Base-by-base conservation (phyloP, 2,329 filamentous ascomycete species). In the Sarocladium brachiariae region DNA sequence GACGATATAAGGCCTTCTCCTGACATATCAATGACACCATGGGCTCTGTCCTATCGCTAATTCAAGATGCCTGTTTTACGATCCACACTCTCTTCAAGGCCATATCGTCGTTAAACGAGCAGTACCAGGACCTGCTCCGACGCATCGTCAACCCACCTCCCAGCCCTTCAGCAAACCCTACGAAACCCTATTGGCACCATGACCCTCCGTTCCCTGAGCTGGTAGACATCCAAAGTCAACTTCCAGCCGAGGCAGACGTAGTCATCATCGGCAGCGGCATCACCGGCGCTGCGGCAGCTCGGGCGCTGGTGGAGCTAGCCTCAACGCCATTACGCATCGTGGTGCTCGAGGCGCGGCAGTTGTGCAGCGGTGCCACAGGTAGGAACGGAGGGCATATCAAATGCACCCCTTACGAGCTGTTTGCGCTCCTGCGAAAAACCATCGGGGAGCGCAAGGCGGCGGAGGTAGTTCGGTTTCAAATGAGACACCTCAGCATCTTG, bases 401-500 rank as follows among this genome's bases (percentile, higher is more conserved):
- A 58, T 60, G 65, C 23, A 61, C 63, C 2, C 70, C 73, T 2
- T 69, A 75, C 52, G 66, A 70, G 49, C 60, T 69, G 38, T 76
- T 73, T 48, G 57, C 60, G 2, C 53, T 52, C 2, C 58, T 72
- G 4, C 63, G 63, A 27, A 47, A 46, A 4, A 57, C 48, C 7
- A 47, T 70, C 2, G 67, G 69, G 0, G 56, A 56, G 0, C 65
- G 68, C 21, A 57, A 62, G 14, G 76, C 76, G 4, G 63, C 63
- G 2, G 59, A 61, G 11, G 55, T 78, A 2, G 63, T 70, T 2
- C 56, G 63, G n/a, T 75, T 78, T 49, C 68, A 74, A 59, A 59
- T 73, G 43, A 57, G 58, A 13, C 71, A 77, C 52, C 55, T 76
- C 3, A 57, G 64, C 6, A 55, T 63, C 16, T 50, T 78, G 45